Percentiles rank a stretch among this genome's conserved stretches.
phyloP scores from a whole-genome alignment of 805 yeast species.

The Metschnikowia matae region DNA sequence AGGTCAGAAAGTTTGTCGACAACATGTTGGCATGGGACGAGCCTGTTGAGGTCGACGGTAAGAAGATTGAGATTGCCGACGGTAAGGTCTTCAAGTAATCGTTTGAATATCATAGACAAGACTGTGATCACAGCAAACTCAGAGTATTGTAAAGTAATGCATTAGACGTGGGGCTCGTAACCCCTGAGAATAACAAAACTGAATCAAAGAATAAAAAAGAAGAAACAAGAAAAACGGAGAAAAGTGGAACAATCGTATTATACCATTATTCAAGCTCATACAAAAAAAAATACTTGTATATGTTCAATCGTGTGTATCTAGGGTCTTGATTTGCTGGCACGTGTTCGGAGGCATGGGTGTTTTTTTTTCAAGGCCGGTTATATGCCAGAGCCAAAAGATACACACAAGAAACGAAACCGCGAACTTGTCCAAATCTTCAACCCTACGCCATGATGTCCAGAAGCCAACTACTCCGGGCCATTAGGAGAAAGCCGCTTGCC shows the following conservation, averaged over 20 bases:
- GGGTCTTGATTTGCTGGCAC: no score
- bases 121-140: background rate
- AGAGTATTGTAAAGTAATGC: no score
- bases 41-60: constrained; percentile 80
- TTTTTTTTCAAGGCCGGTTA: background rate
- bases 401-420: background rate
- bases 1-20: constrained; percentile 73
- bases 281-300: no score
- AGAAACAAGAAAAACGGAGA: no score
- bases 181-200: no score
- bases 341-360: background rate
- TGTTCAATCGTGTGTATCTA: no score
- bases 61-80: constrained; percentile 83
- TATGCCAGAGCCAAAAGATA: constrained; percentile 3
- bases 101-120: background rate
- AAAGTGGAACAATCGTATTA: no score
- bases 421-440: background rate
- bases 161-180: no score
- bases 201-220: no score
- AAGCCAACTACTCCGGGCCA: constrained; percentile 36
- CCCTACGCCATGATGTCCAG: constrained; percentile 14
- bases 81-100: constrained; percentile 93
- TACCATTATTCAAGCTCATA: no score
- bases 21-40: constrained; percentile 99
- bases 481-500: constrained; percentile 58